These are phyloP conservation scores for Linderniella brevidens DNA, from an alignment of 257 asterid genomes.

Conservation along the genomic window DNA sequence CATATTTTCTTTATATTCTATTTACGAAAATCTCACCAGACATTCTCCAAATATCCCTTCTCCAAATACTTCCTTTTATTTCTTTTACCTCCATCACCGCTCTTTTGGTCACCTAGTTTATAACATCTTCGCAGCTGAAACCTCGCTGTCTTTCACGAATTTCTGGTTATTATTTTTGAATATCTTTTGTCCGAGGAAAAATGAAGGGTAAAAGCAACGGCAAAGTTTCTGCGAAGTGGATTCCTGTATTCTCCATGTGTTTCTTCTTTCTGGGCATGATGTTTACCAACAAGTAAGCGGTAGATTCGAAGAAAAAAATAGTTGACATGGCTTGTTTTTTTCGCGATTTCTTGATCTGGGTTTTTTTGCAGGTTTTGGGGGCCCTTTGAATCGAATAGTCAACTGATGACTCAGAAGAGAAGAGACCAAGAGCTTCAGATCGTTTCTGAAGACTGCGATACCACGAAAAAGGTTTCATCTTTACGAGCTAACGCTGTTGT, in stretches of 20 bases:
- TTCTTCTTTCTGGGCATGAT: constrained; percentile 71
- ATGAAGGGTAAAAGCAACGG: constrained; percentile 51
- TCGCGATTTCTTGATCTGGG: constrained; percentile 1
- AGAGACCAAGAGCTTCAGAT: constrained; percentile 87
- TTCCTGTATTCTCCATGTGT: constrained; percentile 58
- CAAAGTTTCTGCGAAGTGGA: constrained; percentile 66
- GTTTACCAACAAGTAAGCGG: constrained; percentile 50
- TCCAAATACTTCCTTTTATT: no score
- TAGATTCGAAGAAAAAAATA: constrained; percentile 8
- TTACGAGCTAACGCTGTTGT: background rate
- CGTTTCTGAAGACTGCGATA: constrained; percentile 64
- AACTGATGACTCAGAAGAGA: constrained; percentile 66
- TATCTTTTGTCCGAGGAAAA: background rate
- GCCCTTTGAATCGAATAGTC: constrained; percentile 51
- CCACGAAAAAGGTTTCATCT: constrained; percentile 38
- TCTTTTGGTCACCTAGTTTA: no score
- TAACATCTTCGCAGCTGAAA: no score
- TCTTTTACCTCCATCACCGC: no score
- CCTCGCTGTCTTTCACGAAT: no score
- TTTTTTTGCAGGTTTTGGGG: constrained; percentile 21
- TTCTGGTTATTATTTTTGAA: no score
- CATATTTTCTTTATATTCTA: no score
- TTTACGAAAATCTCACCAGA: no score
- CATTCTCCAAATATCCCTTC: no score
- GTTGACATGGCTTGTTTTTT: background rate